Evolutionary conservation across 2,329 filamentous ascomycete species (phyloP).

Genomic region (Calonectria pteridis): DNA sequence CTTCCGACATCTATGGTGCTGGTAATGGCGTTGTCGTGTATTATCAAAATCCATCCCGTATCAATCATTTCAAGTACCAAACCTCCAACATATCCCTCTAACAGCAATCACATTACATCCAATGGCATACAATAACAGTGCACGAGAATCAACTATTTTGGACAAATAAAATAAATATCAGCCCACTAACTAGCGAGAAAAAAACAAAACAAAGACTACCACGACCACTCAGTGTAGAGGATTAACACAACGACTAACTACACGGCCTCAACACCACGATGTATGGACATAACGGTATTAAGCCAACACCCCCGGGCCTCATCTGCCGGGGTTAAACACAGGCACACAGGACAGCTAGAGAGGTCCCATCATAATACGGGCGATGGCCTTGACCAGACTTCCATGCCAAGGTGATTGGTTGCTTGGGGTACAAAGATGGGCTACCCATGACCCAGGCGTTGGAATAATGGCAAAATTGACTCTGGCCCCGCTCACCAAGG

Average conservation of each 20-base stretch:
- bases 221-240: neutral
- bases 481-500: neutral
- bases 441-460: neutral
- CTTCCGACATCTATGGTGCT: neutral
- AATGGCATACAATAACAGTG: neutral
- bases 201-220: neutral
- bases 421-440: neutral
- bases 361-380: neutral
- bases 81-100: neutral
- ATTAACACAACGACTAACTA: neutral
- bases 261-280: neutral
- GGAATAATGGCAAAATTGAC: neutral
- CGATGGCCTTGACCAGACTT: neutral
- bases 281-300: neutral
- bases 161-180: too few relatives aligned
- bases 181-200: too few relatives aligned
- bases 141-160: too few relatives aligned
- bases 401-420: neutral
- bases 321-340: neutral
- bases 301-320: neutral
- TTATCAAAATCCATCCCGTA: neutral
- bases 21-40: neutral
- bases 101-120: neutral
- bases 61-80: neutral
- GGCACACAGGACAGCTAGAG: neutral